Base-by-base conservation (phyloP, 2,329 filamentous ascomycete genomes). In the Myrmaecium sp. region DNA sequence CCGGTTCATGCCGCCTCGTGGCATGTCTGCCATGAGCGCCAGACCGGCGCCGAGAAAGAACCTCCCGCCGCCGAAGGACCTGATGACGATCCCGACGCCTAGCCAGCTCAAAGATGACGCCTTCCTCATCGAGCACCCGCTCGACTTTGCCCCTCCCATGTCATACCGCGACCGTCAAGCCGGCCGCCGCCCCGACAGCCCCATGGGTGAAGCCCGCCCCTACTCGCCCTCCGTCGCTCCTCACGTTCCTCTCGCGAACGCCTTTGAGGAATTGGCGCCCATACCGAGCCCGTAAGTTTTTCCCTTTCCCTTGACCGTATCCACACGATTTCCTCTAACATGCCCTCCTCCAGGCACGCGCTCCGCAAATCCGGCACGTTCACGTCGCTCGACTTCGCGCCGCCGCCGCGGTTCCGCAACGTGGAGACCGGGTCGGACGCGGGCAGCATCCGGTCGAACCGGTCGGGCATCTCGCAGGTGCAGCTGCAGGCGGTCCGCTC, bases 261-360 rank as follows among this genome's bases (percentile, higher is more conserved):
- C 83, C 4, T 94, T 83, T 51, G 86, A 95, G 30, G 86, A 95
- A 32, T 71, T 95, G 34, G 55, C 75, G 8, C 65, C 67, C 6
- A 72, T 98, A 36, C 89, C 89, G 19, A 94, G 83, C 64, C 83
- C 89, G 70, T 86, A 71, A 77, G 79, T 77, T 35, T 14, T 34
- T 14, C 14, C 7, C 17, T 25, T 14, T 27, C 6, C 16, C 6
- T 29, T 17, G 17, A 4, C 17, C 14, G 21, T 23, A 20, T 21
- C 10, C 5, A n/a, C n/a, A 23, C 12, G 21, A 23, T 7, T 11
- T 6, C 12, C 25, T 19, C 50, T 57, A 45, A 53, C 37, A 18
- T 21, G 2, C 3, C 12, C 4, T 17, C 34, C 9, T 17, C 34
- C 9, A 78, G 73, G 21, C 74, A 84, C 46, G 41, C 70, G 42